A percentile compares a stretch with the other conserved stretches of the same genome.
These are phyloP conservation scores for Priceomyces melissophilus DNA, from an alignment of 805 yeast species.

Conservation along the genomic window DNA sequence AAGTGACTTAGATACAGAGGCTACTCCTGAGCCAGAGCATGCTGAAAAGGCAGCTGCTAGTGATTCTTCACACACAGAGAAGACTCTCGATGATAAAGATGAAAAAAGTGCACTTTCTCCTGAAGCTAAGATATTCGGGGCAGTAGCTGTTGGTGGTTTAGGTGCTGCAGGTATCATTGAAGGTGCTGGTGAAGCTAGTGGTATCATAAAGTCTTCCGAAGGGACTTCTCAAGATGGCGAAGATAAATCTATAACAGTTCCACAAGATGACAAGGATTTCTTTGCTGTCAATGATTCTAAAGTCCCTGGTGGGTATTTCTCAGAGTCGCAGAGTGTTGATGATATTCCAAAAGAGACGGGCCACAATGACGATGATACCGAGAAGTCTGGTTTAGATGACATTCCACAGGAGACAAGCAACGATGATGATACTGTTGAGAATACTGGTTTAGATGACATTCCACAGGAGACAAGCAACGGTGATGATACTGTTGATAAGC, in stretches of 20 bases:
- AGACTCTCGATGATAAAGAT: not conserved
- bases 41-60: too few relatives aligned
- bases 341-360: too few relatives aligned
- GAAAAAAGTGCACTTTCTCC: not conserved
- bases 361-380: too few relatives aligned
- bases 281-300: slow-evolving; percentile 10
- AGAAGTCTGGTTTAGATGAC: too few relatives aligned
- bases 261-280: slow-evolving; percentile 9
- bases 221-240: too few relatives aligned
- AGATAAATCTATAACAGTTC: slow-evolving; percentile 1
- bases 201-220: not conserved
- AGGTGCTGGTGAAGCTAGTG: slow-evolving; percentile 6
- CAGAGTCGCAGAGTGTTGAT: too few relatives aligned
- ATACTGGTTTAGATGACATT: too few relatives aligned
- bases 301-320: not conserved
- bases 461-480: too few relatives aligned
- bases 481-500: too few relatives aligned
- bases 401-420: too few relatives aligned
- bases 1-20: not conserved
- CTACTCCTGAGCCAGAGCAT: too few relatives aligned
- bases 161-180: slow-evolving; percentile 9
- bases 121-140: not conserved
- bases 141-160: slow-evolving; percentile 12
- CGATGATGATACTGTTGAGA: too few relatives aligned
- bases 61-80: not conserved